Evolutionary conservation across 106 monocot genomes (phyloP), one percentile per base, ranked within the genome.

Genomic region (Phalaenopsis aphrodite): DNA sequence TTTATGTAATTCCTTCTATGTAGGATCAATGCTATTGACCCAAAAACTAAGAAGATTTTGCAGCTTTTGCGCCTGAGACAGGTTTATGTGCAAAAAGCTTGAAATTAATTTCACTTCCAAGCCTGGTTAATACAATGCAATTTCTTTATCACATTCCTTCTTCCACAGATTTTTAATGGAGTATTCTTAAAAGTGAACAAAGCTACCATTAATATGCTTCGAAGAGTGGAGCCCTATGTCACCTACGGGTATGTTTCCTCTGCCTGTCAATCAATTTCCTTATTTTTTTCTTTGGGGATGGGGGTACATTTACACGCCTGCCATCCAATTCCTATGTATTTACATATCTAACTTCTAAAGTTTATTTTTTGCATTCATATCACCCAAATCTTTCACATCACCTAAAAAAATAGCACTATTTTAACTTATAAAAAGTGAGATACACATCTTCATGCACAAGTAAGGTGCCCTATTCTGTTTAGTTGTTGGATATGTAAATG

Each of bases 21-120:
- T 46, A 87, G 87, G 81, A 87, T 87, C 18, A 87, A 87, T 57
- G 87, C 84, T 37, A 87, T 87, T 84, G 67, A 87, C 56, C 87
- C 87, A 6, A 87, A 87, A 41, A 76, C 84, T 76, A 42, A 58
- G 72, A 84, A 84, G 45, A 87, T 87, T 61, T 55, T 87, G 71
- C 84, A 84, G 82, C 87, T 87, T 58, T 77, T 84, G 71, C 82
- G 84, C 58, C 77, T 87, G 69, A 81, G 87, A 48, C 87, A 87
- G 84, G 87, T 84, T 43, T 48, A 52, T 12, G 14, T 52, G 52
- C 52, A 52, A 52, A 52, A 52, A 37, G 11, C 71, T 14, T 39
- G 71, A 14, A 38, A 30, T 5, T 71, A 3, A 5, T 71, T 71
- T 14, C 71, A 37, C 71, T 65, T 19, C 23, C 64, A 65, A 65